Evolutionary conservation across 768 basidiomycete species (phyloP).

Genomic region (Agaricus blazei): DNA sequence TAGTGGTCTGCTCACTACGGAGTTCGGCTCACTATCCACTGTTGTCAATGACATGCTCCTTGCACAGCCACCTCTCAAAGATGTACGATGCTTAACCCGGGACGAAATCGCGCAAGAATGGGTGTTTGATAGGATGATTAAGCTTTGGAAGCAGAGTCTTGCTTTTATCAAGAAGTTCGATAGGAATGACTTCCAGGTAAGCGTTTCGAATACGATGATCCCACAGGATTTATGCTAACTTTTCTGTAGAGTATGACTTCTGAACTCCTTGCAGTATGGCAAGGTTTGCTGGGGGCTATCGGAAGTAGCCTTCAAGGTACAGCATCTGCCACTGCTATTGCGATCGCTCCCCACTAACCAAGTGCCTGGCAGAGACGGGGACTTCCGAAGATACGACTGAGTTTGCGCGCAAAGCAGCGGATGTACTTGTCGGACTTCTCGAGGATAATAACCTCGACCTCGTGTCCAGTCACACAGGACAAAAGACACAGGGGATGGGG

Average conservation of each 20-base stretch:
- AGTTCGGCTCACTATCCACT: constrained; percentile 15
- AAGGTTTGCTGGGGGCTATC: constrained; percentile 46
- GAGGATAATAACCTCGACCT: constrained; percentile 42
- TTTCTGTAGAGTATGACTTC: constrained; percentile 21
- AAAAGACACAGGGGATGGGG: constrained; percentile 18
- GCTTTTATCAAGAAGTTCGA: constrained; percentile 40
- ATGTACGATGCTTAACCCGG: constrained; percentile 51
- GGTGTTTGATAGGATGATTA: constrained; percentile 47
- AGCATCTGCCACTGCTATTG: constrained; percentile 6
- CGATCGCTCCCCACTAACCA: background rate
- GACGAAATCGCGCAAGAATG: constrained; percentile 52
- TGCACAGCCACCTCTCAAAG: constrained; percentile 48
- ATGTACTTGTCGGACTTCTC: constrained; percentile 45
- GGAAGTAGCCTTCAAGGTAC: constrained; percentile 42
- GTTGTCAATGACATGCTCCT: constrained; percentile 12
- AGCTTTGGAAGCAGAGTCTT: constrained; percentile 47
- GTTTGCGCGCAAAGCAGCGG: constrained; percentile 35
- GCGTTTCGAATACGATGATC: constrained; percentile 17
- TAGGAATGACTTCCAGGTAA: constrained; percentile 44
- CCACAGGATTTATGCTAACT: constrained; percentile 5
- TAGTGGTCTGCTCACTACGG: constrained; percentile 20
- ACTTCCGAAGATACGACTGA: constrained; percentile 32
- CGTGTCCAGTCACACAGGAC: background rate
- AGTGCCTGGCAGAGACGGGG: constrained; percentile 30
- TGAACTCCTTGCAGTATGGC: constrained; percentile 53